Conservation (phyloP, 179 eudicot genomes). For the Silene coronaria region DNA sequence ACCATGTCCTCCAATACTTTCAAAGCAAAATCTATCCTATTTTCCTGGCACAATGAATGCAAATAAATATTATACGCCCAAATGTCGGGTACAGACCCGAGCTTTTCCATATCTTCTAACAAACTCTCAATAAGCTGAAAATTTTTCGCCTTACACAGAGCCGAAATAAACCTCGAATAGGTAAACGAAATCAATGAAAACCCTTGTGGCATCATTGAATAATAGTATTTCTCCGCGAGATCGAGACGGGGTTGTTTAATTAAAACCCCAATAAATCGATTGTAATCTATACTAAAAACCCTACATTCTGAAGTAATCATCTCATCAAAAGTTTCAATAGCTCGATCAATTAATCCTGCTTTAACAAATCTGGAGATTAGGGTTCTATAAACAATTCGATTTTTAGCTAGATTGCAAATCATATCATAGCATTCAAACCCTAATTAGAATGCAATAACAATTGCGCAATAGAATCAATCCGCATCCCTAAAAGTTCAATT, state of each 20-base stretch:
- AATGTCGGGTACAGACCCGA: constrained; percentile 61
- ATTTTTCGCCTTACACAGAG: constrained; percentile 62
- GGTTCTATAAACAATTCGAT: constrained; percentile 67
- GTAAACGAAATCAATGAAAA: constrained; percentile 78
- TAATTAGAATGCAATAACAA: constrained; percentile 24
- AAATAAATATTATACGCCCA: constrained; percentile 90
- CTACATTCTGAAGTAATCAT: constrained; percentile 78
- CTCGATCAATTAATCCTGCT: constrained; percentile 72
- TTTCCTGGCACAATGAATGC: constrained; percentile 63
- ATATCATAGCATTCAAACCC: constrained; percentile 36
- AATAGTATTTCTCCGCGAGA: constrained; percentile 65
- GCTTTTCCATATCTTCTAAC: constrained; percentile 65
- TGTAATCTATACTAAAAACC: constrained; percentile 81
- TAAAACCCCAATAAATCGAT: constrained; percentile 82
- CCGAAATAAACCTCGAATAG: constrained; percentile 77
- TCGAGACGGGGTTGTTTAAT: constrained; percentile 60
- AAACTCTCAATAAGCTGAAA: constrained; percentile 54
- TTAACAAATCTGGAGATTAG: constrained; percentile 69
- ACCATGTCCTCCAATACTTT: constrained; percentile 48
- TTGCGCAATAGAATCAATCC: constrained; percentile 11
- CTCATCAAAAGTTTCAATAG: constrained; percentile 79
- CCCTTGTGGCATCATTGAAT: constrained; percentile 52
- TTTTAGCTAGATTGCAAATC: constrained; percentile 47
- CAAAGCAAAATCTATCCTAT: constrained; percentile 52
- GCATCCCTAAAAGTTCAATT: background rate